A percentile compares a stretch with the other conserved stretches of the same genome.
Conservation (phyloP, 1,284 basidiomycete genomes). For the Bondarzewia mesenterica region DNA sequence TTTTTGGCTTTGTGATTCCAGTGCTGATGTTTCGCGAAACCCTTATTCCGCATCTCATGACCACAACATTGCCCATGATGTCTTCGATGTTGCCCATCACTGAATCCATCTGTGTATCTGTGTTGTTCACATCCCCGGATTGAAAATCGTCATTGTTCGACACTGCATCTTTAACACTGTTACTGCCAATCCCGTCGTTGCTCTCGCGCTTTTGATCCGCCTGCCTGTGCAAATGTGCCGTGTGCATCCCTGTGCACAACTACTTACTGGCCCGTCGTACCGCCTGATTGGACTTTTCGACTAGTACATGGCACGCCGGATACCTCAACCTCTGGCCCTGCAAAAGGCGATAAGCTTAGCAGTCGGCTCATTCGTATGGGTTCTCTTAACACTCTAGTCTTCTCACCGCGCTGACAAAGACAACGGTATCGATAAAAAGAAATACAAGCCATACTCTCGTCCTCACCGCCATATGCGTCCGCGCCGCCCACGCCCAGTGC, state of each 20-base stretch:
- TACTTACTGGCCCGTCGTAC: neutral
- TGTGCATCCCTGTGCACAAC: too few relatives aligned
- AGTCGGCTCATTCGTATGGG: slow-evolving; percentile 53
- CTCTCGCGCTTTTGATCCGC: neutral
- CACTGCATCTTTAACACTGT: too few relatives aligned
- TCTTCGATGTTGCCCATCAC: too few relatives aligned
- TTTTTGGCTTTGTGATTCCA: neutral
- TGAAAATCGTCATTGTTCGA: too few relatives aligned
- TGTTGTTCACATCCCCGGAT: too few relatives aligned
- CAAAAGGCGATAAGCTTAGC: slow-evolving; percentile 45
- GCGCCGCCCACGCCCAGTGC: slow-evolving; percentile 8
- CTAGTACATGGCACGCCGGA: slow-evolving; percentile 58
- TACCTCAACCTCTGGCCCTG: slow-evolving; percentile 21
- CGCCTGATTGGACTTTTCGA: neutral
- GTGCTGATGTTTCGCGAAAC: neutral
- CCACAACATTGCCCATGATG: too few relatives aligned
- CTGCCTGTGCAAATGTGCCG: neutral
- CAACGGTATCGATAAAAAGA: slow-evolving; percentile 20
- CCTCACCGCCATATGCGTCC: slow-evolving; percentile 12
- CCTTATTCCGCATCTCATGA: neutral
- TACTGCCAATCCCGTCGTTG: too few relatives aligned
- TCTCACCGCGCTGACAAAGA: neutral
- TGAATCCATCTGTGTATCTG: too few relatives aligned
- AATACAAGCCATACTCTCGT: slow-evolving; percentile 24
- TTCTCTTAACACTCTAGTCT: neutral